Evolutionary conservation across 306 rosid genomes (phyloP).

Genomic region (Oxytropis ochrocephala): DNA sequence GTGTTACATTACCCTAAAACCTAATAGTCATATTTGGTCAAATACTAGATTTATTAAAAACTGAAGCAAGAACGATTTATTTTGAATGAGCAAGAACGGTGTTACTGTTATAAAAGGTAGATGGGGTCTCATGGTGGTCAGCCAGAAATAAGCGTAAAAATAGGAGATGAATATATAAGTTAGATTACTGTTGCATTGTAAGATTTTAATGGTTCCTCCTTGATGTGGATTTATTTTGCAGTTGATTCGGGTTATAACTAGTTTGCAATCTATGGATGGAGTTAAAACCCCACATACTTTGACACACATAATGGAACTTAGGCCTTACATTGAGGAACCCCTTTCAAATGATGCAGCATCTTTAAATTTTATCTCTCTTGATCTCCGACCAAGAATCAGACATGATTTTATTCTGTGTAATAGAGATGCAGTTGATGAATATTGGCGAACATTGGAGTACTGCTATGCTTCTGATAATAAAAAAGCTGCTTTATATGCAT

Average conservation of each 20-base stretch:
- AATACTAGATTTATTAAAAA: background rate
- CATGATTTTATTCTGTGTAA: conserved; percentile 80
- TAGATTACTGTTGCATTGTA: background rate
- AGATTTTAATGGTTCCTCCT: conserved; percentile 8
- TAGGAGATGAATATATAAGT: background rate
- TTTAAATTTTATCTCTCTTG: conserved; percentile 48
- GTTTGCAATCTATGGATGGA: conserved; percentile 41
- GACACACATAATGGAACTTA: conserved; percentile 75
- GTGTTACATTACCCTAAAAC: background rate
- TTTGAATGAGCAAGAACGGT: background rate
- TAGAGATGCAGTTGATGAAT: conserved; percentile 77
- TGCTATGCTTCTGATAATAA: conserved; percentile 83
- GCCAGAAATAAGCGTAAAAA: background rate
- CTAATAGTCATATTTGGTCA: background rate
- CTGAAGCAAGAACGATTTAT: background rate
- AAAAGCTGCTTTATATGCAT: conserved; percentile 73
- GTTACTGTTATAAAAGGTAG: background rate
- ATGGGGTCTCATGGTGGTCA: background rate
- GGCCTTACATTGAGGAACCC: conserved; percentile 91
- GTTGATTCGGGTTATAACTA: conserved; percentile 65
- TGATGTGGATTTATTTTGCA: conserved; percentile 38
- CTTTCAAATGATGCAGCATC: conserved; percentile 58
- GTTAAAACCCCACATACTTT: conserved; percentile 27
- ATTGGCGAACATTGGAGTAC: conserved; percentile 84
- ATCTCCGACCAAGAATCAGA: conserved; percentile 91